These are phyloP conservation scores for Kentomonas sorsogonicus DNA, from an alignment of 208 protist species.

Conservation along the genomic window DNA sequence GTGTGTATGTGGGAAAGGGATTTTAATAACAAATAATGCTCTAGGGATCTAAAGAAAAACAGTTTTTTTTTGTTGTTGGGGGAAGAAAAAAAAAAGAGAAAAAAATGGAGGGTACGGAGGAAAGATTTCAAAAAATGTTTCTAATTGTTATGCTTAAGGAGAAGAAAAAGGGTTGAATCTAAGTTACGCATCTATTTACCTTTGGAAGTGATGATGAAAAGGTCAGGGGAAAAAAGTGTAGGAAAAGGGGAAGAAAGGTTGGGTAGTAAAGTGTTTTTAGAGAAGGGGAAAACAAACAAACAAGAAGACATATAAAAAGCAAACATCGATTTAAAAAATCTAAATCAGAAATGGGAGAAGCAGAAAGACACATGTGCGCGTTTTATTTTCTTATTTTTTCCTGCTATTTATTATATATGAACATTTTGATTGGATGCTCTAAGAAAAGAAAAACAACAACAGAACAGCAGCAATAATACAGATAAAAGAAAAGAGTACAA, in stretches of 20 bases:
- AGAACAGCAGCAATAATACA: too few relatives aligned
- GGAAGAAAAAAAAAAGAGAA: background rate
- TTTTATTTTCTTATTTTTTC: conserved; percentile 6
- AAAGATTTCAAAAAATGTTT: background rate
- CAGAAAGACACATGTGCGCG: background rate
- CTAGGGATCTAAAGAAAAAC: background rate
- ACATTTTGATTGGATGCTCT: background rate
- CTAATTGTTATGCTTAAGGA: background rate
- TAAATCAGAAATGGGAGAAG: background rate
- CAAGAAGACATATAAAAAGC: background rate
- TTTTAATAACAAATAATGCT: background rate
- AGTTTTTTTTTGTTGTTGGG: background rate
- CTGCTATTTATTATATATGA: background rate
- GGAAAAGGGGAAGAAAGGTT: too few relatives aligned
- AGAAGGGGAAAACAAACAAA: background rate
- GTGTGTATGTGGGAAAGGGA: background rate
- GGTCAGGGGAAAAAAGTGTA: too few relatives aligned
- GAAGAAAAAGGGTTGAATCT: background rate
- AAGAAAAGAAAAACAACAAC: too few relatives aligned
- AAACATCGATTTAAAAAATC: conserved; percentile 6
- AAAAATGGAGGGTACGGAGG: background rate
- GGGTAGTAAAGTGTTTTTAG: too few relatives aligned
- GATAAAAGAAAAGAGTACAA: too few relatives aligned
- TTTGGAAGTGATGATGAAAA: too few relatives aligned
- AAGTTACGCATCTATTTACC: too few relatives aligned